Percentiles rank a stretch among this genome's conserved stretches.
These are phyloP conservation scores for Candida nemodendra DNA, from an alignment of 805 yeast species.

Conservation along the genomic window DNA sequence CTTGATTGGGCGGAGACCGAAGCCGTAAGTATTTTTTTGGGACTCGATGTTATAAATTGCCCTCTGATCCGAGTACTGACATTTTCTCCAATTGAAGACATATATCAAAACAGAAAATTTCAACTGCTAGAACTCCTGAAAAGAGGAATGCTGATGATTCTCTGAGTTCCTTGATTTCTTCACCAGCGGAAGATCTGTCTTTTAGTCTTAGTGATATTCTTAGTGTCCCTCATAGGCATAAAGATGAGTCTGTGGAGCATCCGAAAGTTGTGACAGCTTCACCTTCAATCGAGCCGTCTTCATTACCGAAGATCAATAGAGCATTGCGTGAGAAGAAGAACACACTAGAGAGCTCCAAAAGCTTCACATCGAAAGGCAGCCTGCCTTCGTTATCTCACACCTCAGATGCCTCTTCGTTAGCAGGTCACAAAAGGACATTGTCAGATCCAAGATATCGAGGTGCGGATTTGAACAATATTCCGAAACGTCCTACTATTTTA, in stretches of 20 bases:
- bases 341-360: neutral
- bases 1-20: neutral
- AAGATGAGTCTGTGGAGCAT: no score
- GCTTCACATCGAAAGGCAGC: conserved; percentile 1
- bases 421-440: neutral
- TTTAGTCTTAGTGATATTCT: no score
- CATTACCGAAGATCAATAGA: no score
- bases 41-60: no score
- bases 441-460: neutral
- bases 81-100: no score
- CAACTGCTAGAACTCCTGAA: neutral
- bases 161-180: neutral
- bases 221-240: no score
- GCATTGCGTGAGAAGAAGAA: no score
- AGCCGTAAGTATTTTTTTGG: neutral
- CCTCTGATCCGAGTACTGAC: neutral
- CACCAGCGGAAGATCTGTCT: neutral
- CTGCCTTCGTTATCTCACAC: neutral
- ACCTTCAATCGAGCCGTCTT: no score
- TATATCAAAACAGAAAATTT: neutral
- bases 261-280: no score
- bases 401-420: neutral
- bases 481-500: neutral
- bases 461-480: neutral
- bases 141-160: neutral